Base-by-base conservation (phyloP, 2,329 filamentous ascomycete species). In the Fusarium torulosum region DNA sequence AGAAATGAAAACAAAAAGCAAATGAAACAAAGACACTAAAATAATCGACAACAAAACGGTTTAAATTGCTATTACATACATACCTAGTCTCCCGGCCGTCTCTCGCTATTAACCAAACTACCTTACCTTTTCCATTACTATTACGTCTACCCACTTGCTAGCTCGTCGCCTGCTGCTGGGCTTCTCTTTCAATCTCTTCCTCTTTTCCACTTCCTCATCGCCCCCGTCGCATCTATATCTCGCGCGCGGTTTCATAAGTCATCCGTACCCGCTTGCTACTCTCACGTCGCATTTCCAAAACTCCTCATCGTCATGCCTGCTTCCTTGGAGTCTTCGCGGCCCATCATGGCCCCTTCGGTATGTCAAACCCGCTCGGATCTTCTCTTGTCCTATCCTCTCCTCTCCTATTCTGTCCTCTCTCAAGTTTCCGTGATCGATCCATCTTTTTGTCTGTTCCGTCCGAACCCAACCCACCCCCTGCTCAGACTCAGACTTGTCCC, bases 331-430 rank as follows among this genome's bases (percentile, higher is more conserved):
- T 88, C 86, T 43, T 82, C 85, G 53, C 85, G 86, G 75, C 86
- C 86, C 72, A 88, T 88, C 76, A 88, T 88, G 86, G 85, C 85
- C 61, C 83, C 85, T 46, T 88, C 86, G 74, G 86, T 88, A 86
- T 55, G 86, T 86, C 63, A 64, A 46, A 50, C n/a, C 61, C 63
- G 61, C 63, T 59, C 47, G 66, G 66, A 55, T 56, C 53, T 57
- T 62, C 50, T 63, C 42, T 63, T 37, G 41, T 58, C 45, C 35
- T 46, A 37, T 40, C 7, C 25, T 25, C 7, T 9, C 25, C 25
- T 25, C 8, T 25, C 25, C 25, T 25, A 25, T 25, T 9, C 25
- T 25, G 10, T 25, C 25, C 25, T 29, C 33, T 43, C 38, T 51
- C 60, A 50, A 51, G 25, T 23, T n/a, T 23, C 35, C 35, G 11